Conservation (phyloP, 2,329 filamentous ascomycete species). For the Metarhizium humberi region DNA sequence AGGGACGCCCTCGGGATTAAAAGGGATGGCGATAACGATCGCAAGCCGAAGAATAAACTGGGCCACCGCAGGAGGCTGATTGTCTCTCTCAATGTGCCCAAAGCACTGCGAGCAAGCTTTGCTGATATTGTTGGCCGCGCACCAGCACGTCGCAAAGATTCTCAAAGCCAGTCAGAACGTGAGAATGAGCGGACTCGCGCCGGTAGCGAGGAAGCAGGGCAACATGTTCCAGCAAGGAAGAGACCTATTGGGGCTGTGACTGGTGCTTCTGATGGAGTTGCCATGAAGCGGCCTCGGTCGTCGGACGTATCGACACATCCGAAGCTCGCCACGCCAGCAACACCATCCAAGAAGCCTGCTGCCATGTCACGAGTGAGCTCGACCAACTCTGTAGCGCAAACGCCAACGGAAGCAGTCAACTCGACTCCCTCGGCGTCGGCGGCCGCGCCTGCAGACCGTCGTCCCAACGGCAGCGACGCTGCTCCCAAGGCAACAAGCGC, state of each 20-base stretch:
- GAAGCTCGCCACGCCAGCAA: constrained; percentile 32
- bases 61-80: constrained; percentile 23
- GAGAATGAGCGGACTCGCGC: constrained; percentile 19
- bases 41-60: constrained; percentile 7
- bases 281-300: constrained; percentile 33
- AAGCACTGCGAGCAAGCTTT: constrained; percentile 33
- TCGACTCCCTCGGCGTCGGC: constrained; percentile 18
- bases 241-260: constrained; percentile 33
- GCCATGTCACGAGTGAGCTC: constrained; percentile 46
- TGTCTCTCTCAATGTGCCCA: constrained; percentile 41
- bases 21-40: constrained; percentile 23
- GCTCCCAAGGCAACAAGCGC: constrained; percentile 12
- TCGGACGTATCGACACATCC: constrained; percentile 27
- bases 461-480: constrained; percentile 23
- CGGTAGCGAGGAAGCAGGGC: constrained; percentile 32
- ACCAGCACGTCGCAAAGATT: constrained; percentile 29
- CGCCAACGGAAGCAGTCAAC: constrained; percentile 36
- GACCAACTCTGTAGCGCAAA: constrained; percentile 41
- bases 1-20: constrained; percentile 13
- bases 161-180: constrained; percentile 12
- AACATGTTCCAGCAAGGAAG: constrained; percentile 32
- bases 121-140: constrained; percentile 35
- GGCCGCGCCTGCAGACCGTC: constrained; percentile 12
- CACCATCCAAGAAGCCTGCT: constrained; percentile 41
- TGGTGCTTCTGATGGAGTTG: constrained; percentile 23